A percentile compares a stretch with the other conserved stretches of the same genome.
Evolutionary conservation across 2,329 filamentous ascomycete species (phyloP).

Genomic region (Talaromyces albobiverticillius): DNA sequence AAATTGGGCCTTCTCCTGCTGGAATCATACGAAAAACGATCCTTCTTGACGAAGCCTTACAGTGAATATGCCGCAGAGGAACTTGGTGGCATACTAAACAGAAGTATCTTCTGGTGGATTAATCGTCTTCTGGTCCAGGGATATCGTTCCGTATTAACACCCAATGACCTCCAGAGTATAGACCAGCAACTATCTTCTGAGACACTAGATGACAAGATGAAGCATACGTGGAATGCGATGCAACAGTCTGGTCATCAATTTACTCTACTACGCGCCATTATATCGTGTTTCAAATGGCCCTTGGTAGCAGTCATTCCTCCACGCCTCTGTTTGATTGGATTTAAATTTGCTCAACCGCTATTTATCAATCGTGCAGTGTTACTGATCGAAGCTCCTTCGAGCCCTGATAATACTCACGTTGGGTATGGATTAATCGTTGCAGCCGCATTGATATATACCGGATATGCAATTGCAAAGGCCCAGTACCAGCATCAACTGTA

Average conservation of each 20-base stretch:
- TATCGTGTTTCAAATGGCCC: not conserved
- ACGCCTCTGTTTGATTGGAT: slow-evolving; percentile 21
- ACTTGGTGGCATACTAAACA: slow-evolving; percentile 25
- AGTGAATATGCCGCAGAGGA: slow-evolving; percentile 20
- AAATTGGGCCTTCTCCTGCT: slow-evolving; percentile 26
- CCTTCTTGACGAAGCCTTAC: slow-evolving; percentile 17
- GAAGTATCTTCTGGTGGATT: slow-evolving; percentile 36
- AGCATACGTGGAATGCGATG: not conserved
- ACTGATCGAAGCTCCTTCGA: slow-evolving; percentile 12
- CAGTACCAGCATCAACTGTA: slow-evolving; percentile 34
- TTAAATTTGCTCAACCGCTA: slow-evolving; percentile 22
- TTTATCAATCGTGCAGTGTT: slow-evolving; percentile 25
- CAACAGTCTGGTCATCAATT: not conserved
- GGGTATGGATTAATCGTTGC: slow-evolving; percentile 38
- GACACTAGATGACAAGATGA: not conserved
- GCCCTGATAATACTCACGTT: slow-evolving; percentile 19
- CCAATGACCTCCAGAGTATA: slow-evolving; percentile 21
- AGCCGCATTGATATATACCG: slow-evolving; percentile 36
- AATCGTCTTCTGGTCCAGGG: slow-evolving; percentile 28
- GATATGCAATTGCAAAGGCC: slow-evolving; percentile 33
- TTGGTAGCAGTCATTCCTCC: slow-evolving; percentile 19
- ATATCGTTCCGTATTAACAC: slow-evolving; percentile 10
- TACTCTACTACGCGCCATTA: not conserved
- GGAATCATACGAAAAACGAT: slow-evolving; percentile 30
- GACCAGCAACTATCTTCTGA: slow-evolving; percentile 10